Evolutionary conservation across 2,329 filamentous ascomycete species (phyloP), one percentile per base, ranked within the genome.

Genomic region (Alternaria postmessia): DNA sequence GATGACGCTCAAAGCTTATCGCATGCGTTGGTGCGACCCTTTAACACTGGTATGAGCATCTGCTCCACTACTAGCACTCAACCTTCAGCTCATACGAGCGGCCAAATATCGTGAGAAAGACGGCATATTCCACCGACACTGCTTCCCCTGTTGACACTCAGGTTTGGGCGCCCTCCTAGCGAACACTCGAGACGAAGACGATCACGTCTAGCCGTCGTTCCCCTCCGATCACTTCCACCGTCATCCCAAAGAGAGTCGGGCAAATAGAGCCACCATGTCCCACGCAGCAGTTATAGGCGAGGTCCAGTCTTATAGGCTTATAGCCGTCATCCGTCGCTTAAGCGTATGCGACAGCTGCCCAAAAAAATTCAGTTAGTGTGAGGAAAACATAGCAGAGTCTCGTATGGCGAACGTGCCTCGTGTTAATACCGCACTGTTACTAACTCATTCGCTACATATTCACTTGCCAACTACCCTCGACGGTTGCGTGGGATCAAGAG

Each of bases 401-500:
- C 47, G 48, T 57, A 49, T 54, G 42, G 51, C 47, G 47, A 51
- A 20, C 34, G 49, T 12, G 20, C 39, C 20, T 38, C 39, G 47
- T 52, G 54, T 51, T 42, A 44, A 47, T 59, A 47, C 51, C 51
- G 30, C 36, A 38, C 30, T 53, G 58, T 24, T 56, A 36, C 57
- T 59, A 30, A 41, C 43, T 47, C 61, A 38, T 26, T 49, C 38
- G 28, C 28, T 46, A 18, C 49, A 39, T 55, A 58, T 36, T 61
- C 62, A 61, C 59, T 34, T 61, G 49, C 61, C 62, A 57, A 58
- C 44, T 44, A 46, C 47, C 49, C 65, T 62, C 34, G 57, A 57
- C 48, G 48, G 51, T 57, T 56, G 62, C 58, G 55, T 48, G 48
- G 54, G 59, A 59, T 67, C 63, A 69, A 71, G 68, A 67, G 51